These are phyloP conservation scores for Backusella australiensis DNA, from an alignment of 192 early-diverging fungal species.

Conservation along the genomic window DNA sequence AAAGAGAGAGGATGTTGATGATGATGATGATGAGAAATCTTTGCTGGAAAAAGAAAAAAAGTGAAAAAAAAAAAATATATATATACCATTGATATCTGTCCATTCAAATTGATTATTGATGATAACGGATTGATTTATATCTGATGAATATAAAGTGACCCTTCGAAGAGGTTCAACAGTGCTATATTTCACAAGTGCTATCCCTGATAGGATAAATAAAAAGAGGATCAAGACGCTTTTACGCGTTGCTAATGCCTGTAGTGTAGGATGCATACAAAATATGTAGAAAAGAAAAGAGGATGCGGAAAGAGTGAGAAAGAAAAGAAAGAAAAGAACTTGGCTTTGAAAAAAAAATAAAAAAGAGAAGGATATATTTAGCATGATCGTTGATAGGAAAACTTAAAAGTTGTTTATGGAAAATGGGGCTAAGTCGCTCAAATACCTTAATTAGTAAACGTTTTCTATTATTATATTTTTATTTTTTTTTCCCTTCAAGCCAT, in stretches of 20 bases:
- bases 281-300: neutral
- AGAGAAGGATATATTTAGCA: neutral
- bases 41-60: neutral
- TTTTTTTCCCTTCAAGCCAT: neutral
- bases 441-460: neutral
- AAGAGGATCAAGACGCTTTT: neutral
- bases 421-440: neutral
- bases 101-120: neutral
- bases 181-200: neutral
- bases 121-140: neutral
- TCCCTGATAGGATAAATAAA: neutral
- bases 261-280: neutral
- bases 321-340: neutral
- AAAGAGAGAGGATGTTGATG: neutral
- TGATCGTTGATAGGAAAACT: neutral
- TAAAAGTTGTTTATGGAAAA: neutral
- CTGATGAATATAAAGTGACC: neutral
- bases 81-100: neutral
- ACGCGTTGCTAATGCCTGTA: neutral
- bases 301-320: neutral
- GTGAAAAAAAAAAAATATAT: neutral
- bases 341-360: neutral
- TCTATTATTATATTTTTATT: neutral
- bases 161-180: neutral
- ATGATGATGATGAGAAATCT: neutral